Conservation (phyloP, 164 flowering plant genomes). For the Tetracentron sinense region DNA sequence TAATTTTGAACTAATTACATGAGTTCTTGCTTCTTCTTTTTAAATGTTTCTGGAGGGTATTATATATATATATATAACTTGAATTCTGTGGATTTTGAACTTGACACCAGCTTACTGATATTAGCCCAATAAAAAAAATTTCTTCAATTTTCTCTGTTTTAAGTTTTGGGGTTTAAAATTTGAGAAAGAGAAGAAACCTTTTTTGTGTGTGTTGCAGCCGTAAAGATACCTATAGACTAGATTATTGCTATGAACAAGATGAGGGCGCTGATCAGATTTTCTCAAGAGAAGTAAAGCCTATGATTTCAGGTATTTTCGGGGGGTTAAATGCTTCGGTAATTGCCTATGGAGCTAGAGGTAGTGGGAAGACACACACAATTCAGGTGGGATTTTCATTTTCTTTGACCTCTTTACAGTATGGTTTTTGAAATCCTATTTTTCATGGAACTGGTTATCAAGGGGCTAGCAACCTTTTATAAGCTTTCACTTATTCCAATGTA, state of each 20-base stretch:
- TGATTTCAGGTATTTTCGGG: conserved; percentile 37
- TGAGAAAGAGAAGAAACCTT: not conserved
- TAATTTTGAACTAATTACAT: not conserved
- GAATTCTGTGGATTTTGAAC: not conserved
- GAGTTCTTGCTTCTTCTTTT: not conserved
- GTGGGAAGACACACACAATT: conserved; percentile 61
- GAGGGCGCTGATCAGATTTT: conserved; percentile 38
- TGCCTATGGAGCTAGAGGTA: conserved; percentile 68
- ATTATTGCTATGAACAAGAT: conserved; percentile 52
- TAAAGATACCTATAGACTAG: conserved; percentile 44
- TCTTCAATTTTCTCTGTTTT: not conserved
- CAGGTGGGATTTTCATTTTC: conserved; percentile 37
- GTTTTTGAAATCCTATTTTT: no score
- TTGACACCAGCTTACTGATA: no score
- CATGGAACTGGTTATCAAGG: no score
- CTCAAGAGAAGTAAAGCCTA: conserved; percentile 52
- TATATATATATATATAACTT: no score
- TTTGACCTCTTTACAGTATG: not conserved
- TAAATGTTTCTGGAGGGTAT: not conserved
- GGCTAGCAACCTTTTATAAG: no score
- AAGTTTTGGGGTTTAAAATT: not conserved
- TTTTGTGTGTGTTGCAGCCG: conserved; percentile 24
- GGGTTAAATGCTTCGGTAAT: conserved; percentile 50
- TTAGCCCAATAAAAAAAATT: not conserved
- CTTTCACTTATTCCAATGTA: no score